Base-by-base conservation (phyloP, 495 filamentous ascomycete genomes). In the Cercophora newfieldiana region DNA sequence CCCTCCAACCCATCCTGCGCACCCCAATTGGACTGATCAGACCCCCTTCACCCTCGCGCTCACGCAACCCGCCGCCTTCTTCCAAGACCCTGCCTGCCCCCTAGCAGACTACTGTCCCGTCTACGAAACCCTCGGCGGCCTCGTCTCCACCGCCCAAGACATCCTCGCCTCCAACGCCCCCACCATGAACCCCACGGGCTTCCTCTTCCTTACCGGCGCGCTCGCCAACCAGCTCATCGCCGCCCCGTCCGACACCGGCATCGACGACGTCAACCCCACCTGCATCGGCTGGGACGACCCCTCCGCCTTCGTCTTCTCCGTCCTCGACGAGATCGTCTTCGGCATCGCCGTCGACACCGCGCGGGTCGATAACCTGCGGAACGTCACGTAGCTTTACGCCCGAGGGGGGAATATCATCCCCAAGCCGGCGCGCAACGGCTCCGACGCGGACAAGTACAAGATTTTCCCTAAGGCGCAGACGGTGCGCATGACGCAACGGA, bases 321-420 rank as follows among this genome's bases (percentile, higher is more conserved):
- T 19, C 7, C 31, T 59, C n/a, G 57, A 66, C 48, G 64, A 66
- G 25, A 53, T 59, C 28, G 61, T 66, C 56, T 53, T 66, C 24
- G 44, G 64, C 2, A 33, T 26, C 29, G 64, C 64, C 2, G 26
- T 66, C 0, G 57, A 29, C 18, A 61, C 44, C 1, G 3, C 21
- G 21, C 26, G 26, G 19, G n/a, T 7, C 10, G 28, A n/a, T n/a
- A 1, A 44, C 19, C 2, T 60, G 57, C 21, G 22, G 2, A 53
- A 51, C 44, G 33, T 29, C 4, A 37, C 1, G 6, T 37, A 25
- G 29, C 3, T 56, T 0, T 53, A 37, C 21, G 61, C 47, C 26
- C 31, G n/a, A n/a, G n/a, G 55, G 6, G 16, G 6, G 0, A 60
- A 16, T 12, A 10, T 14, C 19, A 31, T 44, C 3, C 0, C 1